Evolutionary conservation across 805 yeast genomes (phyloP), one percentile per base, ranked within the genome.

Genomic region (Ogataea salicorniae): DNA sequence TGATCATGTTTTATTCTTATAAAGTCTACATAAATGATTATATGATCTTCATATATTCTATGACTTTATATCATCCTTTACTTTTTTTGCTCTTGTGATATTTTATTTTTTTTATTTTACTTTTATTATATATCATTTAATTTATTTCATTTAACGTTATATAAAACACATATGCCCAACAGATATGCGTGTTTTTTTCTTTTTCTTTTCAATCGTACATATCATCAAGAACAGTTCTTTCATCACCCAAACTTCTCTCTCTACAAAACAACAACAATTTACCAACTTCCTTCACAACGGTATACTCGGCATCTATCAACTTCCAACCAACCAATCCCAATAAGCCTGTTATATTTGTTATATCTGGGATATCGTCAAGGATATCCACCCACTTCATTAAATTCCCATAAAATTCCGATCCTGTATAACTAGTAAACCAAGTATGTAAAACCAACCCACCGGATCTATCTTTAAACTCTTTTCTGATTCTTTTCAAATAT

Each of bases 261-360:
- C 73, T 70, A 61, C 85, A 81, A 54, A 80, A 78, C 43, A 67
- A 62, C 41, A 82, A 64, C 48, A 83, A 63, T 46, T 72, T 71
- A 1, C 82, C 73, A 51, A 78, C 72, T 57, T 83, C 89, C 41
- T 67, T 66, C 13, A 82, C 82, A 44, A 81, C 66, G 41, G 78
- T 79, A 80, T 83, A 83, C 43, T 73, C 71, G 44, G 77, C 70
- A 17, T 60, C 61, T 33, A 59, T 60, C 48, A 74, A 67, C 35
- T 68, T 60, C n/a, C 63, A 61, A 14, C 75, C 69, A 41, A 79
- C 69, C 49, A 75, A 55, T 42, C 67, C 68, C 51, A 83, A 59
- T 41, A 85, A 60, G 1, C 91, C 91, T 11, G 77, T 75, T 29
- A 81, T 65, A 43, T 77, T 67, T 48, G 80, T 72, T 56, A 71